Base-by-base conservation (phyloP, 805 yeast genomes). In the Priceomyces castillae region DNA sequence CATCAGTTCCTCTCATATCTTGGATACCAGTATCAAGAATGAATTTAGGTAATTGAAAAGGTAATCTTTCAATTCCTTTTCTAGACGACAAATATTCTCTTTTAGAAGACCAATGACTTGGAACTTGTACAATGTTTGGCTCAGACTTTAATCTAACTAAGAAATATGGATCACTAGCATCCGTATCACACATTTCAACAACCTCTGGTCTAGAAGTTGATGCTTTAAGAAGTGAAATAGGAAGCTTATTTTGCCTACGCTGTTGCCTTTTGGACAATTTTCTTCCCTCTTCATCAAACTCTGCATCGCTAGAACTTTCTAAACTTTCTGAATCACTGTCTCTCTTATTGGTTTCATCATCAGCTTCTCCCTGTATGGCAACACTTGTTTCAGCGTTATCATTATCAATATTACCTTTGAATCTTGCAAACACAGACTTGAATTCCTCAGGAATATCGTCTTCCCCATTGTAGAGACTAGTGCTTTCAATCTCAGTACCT, bases 141-240 rank as follows among this genome's bases (percentile, higher is more conserved):
- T 70, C 64, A 0, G 82, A 66, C 57, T 90, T 92, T 39, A 92
- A 61, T 17, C 74, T 67, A 0, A 86, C 80, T 11, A 81, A 70
- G 16, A 90, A 58, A 38, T 69, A 64, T 1, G 99, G 96, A 53
- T 88, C 92, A 1, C 73, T 73, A 0, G 97, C 84, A 66, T 90
- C 94, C 1, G 82, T 84, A 61, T 94, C 98, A 53, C 69, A 79
- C 95, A 95, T 85, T 50, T 90, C 95, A 1, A 92, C 83, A 3
- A 82, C 57, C 44, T 86, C 88, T 0, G 98, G 97, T 20, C 67
- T 66, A 1, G 64, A 50, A 0, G 86, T 72, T 17, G 69, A 59
- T 0, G 85, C 71, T 58, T 90, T 92, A 41, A 92, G 67, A 7
- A 73, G 69, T 0, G 90, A 80, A 12, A 92, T 61, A 1, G 94